These are phyloP conservation scores for Thraustochytrium sp. DNA, from an alignment of 352 stramenopile species.

Conservation along the genomic window DNA sequence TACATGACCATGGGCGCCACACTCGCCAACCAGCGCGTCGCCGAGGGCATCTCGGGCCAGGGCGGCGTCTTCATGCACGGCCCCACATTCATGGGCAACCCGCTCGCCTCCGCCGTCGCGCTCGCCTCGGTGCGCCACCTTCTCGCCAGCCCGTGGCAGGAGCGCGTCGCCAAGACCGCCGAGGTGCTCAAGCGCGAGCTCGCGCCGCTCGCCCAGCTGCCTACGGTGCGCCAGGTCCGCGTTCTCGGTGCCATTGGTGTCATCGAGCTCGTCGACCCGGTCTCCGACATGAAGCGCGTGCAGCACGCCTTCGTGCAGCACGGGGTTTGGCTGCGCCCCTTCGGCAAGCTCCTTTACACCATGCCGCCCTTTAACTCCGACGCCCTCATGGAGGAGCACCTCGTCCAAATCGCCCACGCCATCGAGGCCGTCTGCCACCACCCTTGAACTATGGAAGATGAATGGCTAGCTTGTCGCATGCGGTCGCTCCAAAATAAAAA, in stretches of 20 bases:
- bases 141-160: slow-evolving; percentile 52
- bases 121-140: slow-evolving; percentile 56
- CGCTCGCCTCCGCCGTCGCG: slow-evolving; percentile 58
- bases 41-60: slow-evolving; percentile 13
- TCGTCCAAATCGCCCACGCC: slow-evolving; percentile 13
- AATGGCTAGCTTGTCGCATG: too few species aligned
- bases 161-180: slow-evolving; percentile 54
- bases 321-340: slow-evolving; percentile 62
- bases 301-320: slow-evolving; percentile 53
- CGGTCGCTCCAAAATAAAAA: too few species aligned
- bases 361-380: slow-evolving; percentile 57
- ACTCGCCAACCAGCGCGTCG: slow-evolving; percentile 51
- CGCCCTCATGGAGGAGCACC: slow-evolving; percentile 40
- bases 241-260: slow-evolving; percentile 64
- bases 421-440: background rate
- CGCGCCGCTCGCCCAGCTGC: slow-evolving; percentile 50
- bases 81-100: slow-evolving; percentile 68
- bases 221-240: slow-evolving; percentile 56
- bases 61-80: slow-evolving; percentile 61
- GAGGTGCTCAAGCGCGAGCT: slow-evolving; percentile 51
- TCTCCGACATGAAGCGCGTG: slow-evolving; percentile 52
- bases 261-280: slow-evolving; percentile 57
- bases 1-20: slow-evolving; percentile 62
- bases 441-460: too few species aligned
- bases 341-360: slow-evolving; percentile 61